Conservation (phyloP, 306 rosid species). For the Rubus parviflorus region DNA sequence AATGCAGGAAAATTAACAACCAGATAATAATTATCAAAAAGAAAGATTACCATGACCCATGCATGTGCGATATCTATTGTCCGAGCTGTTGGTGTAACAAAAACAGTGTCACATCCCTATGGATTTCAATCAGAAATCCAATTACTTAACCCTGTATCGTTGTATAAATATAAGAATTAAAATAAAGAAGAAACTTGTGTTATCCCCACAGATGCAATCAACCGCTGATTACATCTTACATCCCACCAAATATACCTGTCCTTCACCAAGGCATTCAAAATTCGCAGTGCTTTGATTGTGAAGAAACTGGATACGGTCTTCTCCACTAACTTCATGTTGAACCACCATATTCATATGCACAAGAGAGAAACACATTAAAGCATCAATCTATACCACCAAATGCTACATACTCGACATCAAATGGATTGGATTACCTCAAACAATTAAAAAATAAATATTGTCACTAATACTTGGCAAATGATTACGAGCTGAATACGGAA, state of each 20-base stretch:
- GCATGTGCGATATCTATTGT: slow-evolving; percentile 88
- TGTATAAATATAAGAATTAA: slow-evolving; percentile 45
- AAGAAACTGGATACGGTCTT: slow-evolving; percentile 85
- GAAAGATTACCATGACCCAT: slow-evolving; percentile 77
- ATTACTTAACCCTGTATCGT: slow-evolving; percentile 66
- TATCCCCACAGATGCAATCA: slow-evolving; percentile 28
- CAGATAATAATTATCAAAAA: slow-evolving; percentile 10
- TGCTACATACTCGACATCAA: slow-evolving; percentile 8
- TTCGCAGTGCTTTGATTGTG: slow-evolving; percentile 95
- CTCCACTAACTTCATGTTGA: slow-evolving; percentile 72
- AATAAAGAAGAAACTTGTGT: slow-evolving; percentile 23
- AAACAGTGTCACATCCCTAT: slow-evolving; percentile 95
- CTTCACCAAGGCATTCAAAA: slow-evolving; percentile 68
- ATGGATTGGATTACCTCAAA: not conserved
- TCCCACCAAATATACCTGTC: slow-evolving; percentile 60
- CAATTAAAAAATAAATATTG: not conserved
- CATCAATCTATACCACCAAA: slow-evolving; percentile 8
- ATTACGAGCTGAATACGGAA: not conserved
- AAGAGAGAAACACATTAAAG: slow-evolving; percentile 13
- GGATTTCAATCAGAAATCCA: slow-evolving; percentile 71
- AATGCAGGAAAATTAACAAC: slow-evolving; percentile 25
- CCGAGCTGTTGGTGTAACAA: slow-evolving; percentile 97
- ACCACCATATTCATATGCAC: slow-evolving; percentile 20
- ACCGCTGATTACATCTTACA: slow-evolving; percentile 25
- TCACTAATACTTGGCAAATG: not conserved